These are phyloP conservation scores for Daldinia concentrica DNA, from an alignment of 495 filamentous ascomycete genomes.

Conservation along the genomic window DNA sequence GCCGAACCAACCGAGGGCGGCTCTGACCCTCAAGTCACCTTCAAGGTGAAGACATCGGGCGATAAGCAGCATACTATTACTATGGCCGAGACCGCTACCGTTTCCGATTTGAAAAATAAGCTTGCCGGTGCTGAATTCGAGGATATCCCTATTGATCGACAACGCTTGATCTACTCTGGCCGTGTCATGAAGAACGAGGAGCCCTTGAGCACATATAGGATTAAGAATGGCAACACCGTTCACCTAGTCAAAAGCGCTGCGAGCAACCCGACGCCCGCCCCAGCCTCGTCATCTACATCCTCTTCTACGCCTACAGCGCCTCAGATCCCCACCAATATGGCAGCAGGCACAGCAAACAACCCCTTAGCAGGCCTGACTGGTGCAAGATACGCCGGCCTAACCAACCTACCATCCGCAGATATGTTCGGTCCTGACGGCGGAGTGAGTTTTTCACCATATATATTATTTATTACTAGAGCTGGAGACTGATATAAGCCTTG, in stretches of 20 bases:
- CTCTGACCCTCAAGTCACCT: conserved; percentile 73
- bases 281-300: conserved; percentile 61
- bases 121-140: conserved; percentile 82
- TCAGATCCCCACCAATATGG: conserved; percentile 86
- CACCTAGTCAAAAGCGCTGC: conserved; percentile 95
- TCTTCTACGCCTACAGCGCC: conserved; percentile 62
- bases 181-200: conserved; percentile 95
- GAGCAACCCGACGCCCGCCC: conserved; percentile 80
- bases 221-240: conserved; percentile 94
- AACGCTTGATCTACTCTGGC: conserved; percentile 97
- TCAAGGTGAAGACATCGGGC: conserved; percentile 90
- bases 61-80: conserved; percentile 87
- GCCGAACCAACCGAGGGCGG: conserved; percentile 62
- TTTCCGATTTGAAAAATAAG: conserved; percentile 88
- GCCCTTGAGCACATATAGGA: conserved; percentile 84
- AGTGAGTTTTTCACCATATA: conserved; percentile 65
- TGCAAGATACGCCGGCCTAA: conserved; percentile 91
- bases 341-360: conserved; percentile 90
- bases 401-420: conserved; percentile 84
- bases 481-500: conserved; percentile 44
- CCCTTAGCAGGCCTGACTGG: conserved; percentile 91
- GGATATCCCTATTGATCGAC: conserved; percentile 82
- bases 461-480: not conserved
- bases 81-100: conserved; percentile 76
- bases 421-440: conserved; percentile 97